Conservation (phyloP, 805 yeast genomes). For the Tetrapisispora phaffii region DNA sequence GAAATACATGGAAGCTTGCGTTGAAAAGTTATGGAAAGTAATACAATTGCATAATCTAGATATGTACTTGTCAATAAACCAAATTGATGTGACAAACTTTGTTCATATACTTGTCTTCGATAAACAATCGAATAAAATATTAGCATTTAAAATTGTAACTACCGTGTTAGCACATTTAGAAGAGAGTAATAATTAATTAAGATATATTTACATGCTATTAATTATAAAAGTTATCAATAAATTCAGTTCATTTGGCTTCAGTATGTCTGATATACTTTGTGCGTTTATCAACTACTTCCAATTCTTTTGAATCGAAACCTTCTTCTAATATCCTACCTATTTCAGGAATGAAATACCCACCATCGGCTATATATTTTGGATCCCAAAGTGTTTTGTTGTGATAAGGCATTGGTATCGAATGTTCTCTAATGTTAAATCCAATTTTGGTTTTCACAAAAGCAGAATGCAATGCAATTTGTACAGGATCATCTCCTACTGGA, state of each 20-base stretch:
- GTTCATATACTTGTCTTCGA: slow-evolving; percentile 30
- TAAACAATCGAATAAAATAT: slow-evolving; percentile 34
- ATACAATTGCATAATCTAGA: slow-evolving; percentile 11
- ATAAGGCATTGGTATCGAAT: slow-evolving; percentile 20
- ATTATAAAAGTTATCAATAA: not conserved
- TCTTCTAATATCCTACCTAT: not conserved
- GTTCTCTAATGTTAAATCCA: slow-evolving; percentile 23
- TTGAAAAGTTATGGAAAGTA: slow-evolving; percentile 19
- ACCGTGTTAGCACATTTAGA: slow-evolving; percentile 28
- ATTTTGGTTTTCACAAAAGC: slow-evolving; percentile 26
- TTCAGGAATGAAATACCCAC: slow-evolving; percentile 4
- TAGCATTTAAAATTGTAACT: slow-evolving; percentile 36
- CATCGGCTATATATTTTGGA: slow-evolving; percentile 2
- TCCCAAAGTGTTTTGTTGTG: slow-evolving; percentile 5
- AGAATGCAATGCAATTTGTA: slow-evolving; percentile 34
- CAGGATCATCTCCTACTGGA: not conserved
- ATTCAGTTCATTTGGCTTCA: no score
- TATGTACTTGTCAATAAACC: slow-evolving; percentile 13
- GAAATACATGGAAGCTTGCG: slow-evolving; percentile 22
- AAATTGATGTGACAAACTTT: slow-evolving; percentile 16
- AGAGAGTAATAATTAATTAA: not conserved
- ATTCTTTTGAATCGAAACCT: not conserved
- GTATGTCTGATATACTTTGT: no score
- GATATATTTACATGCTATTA: not conserved
- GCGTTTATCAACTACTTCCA: not conserved